Percentiles rank a stretch among this genome's conserved stretches.
phyloP scores from a whole-genome alignment of 495 filamentous ascomycete species.

The Penicillium paradoxum region DNA sequence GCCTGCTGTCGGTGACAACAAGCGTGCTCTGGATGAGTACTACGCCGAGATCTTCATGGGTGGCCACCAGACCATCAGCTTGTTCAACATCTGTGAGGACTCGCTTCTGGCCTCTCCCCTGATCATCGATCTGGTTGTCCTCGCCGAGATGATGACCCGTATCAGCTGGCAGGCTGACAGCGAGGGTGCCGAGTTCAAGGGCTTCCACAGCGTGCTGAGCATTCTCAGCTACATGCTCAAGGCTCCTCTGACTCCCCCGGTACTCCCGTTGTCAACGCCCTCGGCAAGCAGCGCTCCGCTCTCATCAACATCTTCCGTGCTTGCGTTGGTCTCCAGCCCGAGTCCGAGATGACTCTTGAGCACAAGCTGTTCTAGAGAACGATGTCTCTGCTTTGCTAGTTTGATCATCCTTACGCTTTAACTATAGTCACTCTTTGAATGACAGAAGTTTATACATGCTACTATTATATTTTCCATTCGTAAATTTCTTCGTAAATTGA shows the following conservation, averaged over 20 bases:
- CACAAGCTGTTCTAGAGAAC: slow-evolving; percentile 80
- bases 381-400: background rate
- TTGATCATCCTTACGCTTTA: slow-evolving; percentile 8
- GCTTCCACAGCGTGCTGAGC: slow-evolving; percentile 96
- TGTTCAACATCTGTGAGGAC: slow-evolving; percentile 99
- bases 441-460: slow-evolving; percentile 7
- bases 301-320: slow-evolving; percentile 99
- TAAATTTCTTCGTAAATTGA: no score
- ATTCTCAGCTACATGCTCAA: slow-evolving; percentile 99
- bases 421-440: slow-evolving; percentile 36
- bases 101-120: slow-evolving; percentile 94
- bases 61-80: slow-evolving; percentile 94
- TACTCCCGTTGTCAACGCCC: slow-evolving; percentile 91
- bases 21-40: slow-evolving; percentile 98
- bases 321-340: slow-evolving; percentile 93
- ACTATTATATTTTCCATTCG: background rate
- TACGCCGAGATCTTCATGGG: slow-evolving; percentile 99
- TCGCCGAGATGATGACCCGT: slow-evolving; percentile 97
- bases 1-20: slow-evolving; percentile 98
- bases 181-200: slow-evolving; percentile 68
- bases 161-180: slow-evolving; percentile 77
- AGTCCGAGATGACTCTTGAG: slow-evolving; percentile 99
- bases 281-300: slow-evolving; percentile 93
- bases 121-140: slow-evolving; percentile 91
- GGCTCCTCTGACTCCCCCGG: slow-evolving; percentile 95